Base-by-base conservation (phyloP, 73 alveolate species). In the Loxodes magnus region DNA sequence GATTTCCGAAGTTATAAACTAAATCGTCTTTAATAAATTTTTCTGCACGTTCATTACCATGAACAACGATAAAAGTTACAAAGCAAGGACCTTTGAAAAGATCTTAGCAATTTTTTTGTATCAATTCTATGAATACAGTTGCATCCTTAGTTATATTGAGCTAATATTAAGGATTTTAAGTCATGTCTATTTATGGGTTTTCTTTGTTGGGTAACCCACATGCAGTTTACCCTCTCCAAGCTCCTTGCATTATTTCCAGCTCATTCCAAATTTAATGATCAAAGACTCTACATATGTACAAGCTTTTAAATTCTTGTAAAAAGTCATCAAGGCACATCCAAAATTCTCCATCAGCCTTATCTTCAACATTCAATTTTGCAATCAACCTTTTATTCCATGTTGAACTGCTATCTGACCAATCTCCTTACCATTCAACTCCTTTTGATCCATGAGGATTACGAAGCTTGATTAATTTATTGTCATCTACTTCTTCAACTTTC, bases 391-490 rank as follows among this genome's bases (percentile, higher is more conserved):
- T 46, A 10, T 79, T 65, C 91, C 95, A 83, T 31, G 56, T 65
- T 12, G 50, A 77, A 35, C 89, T 79, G 27, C 71, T 54, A 37
- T 78, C 95, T 48, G 80, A 17, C 95, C 95, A 83, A 56, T 83
- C 95, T 25, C 95, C 95, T 9, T 70, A 66, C 95, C 95, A 83
- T 44, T 83, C 95, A n/a, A 31, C 72, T 51, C 76, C 79, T 20
- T 39, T 17, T 5, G 70, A 68, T 67, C 91, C 91, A 63, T 78
- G 92, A 63, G 87, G 92, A 54, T 84, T 79, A 65, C 90, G 78
- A 9, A 78, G 39, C 37, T 78, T 15, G 41, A 83, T 30, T 10
- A 78, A 52, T 43, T 43, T 66, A 36, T 70, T 35, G 10, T 62
- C 78, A 35, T 51, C 79, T 35, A 67, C 63, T 43, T 72, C 82